Conservation (phyloP, 371 early-diverging fungal species). For the Smittium culicis region DNA sequence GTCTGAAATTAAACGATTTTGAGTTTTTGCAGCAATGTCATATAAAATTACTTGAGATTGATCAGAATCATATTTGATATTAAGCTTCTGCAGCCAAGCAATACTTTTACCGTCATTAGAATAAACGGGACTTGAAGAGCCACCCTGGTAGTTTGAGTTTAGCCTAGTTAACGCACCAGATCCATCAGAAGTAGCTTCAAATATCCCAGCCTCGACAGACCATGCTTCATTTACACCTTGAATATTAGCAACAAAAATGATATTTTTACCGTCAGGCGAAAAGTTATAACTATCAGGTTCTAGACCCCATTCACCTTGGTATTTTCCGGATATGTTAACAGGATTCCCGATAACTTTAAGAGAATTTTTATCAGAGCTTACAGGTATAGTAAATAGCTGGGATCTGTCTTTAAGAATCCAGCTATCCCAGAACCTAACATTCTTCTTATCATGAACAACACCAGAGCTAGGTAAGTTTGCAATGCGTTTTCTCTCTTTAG, state of each 20-base stretch:
- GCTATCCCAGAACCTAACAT: conserved; percentile 25
- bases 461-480: background rate
- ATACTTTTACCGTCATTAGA: conserved; percentile 43
- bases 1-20: conserved; percentile 30
- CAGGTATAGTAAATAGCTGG: conserved; percentile 15
- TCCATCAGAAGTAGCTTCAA: conserved; percentile 41
- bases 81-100: conserved; percentile 60
- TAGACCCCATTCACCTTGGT: background rate
- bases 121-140: conserved; percentile 48
- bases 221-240: conserved; percentile 51
- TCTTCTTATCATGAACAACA: conserved; percentile 20
- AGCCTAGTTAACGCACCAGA: conserved; percentile 24
- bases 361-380: conserved; percentile 11
- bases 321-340: background rate
- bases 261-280: conserved; percentile 34
- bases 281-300: conserved; percentile 16
- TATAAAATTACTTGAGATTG: conserved; percentile 56
- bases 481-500: too few relatives aligned
- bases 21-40: conserved; percentile 25
- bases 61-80: conserved; percentile 59
- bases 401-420: conserved; percentile 21
- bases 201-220: conserved; percentile 61
- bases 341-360: background rate
- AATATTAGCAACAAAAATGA: conserved; percentile 58
- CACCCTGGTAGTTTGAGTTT: conserved; percentile 45